A percentile compares a stretch with the other conserved stretches of the same genome.
Conservation (phyloP, 164 flowering plant species). For the Aristolochia contorta region DNA sequence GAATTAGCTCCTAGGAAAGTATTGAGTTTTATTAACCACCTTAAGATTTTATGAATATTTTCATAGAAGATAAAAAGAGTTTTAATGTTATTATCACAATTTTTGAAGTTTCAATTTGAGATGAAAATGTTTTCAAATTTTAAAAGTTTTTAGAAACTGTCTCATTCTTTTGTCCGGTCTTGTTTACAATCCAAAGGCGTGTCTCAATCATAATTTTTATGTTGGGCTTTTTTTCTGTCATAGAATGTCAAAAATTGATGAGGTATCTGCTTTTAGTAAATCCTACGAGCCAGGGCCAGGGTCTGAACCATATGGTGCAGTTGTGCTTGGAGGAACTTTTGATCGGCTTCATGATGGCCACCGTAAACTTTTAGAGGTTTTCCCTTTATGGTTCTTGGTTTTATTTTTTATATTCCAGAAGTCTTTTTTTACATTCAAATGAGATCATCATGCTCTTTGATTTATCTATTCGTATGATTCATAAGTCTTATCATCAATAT, state of each 20-base stretch:
- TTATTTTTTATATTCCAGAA: too few species aligned
- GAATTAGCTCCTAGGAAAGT: too few species aligned
- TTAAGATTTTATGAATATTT: too few species aligned
- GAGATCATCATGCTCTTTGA: background rate
- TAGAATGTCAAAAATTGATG: background rate
- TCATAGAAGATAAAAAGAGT: too few species aligned
- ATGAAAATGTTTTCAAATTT: too few species aligned
- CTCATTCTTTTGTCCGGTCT: too few species aligned
- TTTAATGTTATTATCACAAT: too few species aligned
- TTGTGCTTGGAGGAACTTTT: conserved; percentile 91
- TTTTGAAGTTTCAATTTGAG: too few species aligned
- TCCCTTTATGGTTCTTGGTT: background rate
- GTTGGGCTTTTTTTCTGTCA: background rate
- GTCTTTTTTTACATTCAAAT: background rate
- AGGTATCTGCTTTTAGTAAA: background rate
- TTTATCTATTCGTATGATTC: background rate
- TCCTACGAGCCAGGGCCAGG: background rate
- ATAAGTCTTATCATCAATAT: background rate
- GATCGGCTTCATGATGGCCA: conserved; percentile 90
- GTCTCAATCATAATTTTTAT: too few species aligned
- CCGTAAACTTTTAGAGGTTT: conserved; percentile 63
- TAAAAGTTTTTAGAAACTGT: too few species aligned
- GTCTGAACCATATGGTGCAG: conserved; percentile 46
- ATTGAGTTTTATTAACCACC: too few species aligned
- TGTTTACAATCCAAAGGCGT: too few species aligned